Evolutionary conservation across 352 stramenopile genomes (phyloP), one percentile per base, ranked within the genome.

Genomic region (Pythium rishiriense): DNA sequence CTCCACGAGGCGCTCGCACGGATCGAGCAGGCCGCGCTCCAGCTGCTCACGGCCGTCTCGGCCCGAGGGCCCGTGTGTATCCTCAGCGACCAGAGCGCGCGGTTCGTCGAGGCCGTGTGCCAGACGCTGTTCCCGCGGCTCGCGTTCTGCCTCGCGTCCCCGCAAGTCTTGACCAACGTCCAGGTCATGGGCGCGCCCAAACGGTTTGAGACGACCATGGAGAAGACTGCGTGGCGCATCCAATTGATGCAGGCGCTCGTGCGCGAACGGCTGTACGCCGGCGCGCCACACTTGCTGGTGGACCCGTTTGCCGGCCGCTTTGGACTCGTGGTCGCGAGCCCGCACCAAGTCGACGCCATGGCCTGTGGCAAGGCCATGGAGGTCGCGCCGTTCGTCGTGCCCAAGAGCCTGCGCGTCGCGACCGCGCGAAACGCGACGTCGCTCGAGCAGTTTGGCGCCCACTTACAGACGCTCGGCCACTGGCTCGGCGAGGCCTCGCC

Each of bases 81-180:
- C 22, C 72, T 88, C 7, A 88, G 81, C 42, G 79, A 90, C 39
- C 73, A 90, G 49, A 85, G 73, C 47, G 75, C 79, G 46, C 66
- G 74, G 47, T 90, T 87, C 39, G 75, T 90, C 7, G 81, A 90
- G 64, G 72, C 69, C 35, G 75, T 79, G 58, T 90, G 77, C 75
- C 76, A 75, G 47, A 67, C 73, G 8, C 85, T 90, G 47, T 90
- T 90, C 59, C 81, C 81, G 21, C 72, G 81, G 28, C 66, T 90
- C 22, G 79, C 79, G 24, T 90, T 77, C 64, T 90, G 79, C 37
- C 74, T 90, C 11, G 65, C 58, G 28, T 87, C 75, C 46, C 63
- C 71, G 0, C 83, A 71, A 8, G 69, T 69, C 8, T 78, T 90
- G 60, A 75, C 77, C 28, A 81, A 72, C 70, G 81, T 90, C 19